Base-by-base conservation (phyloP, 495 filamentous ascomycete genomes). In the Cenococcum geophilum region DNA sequence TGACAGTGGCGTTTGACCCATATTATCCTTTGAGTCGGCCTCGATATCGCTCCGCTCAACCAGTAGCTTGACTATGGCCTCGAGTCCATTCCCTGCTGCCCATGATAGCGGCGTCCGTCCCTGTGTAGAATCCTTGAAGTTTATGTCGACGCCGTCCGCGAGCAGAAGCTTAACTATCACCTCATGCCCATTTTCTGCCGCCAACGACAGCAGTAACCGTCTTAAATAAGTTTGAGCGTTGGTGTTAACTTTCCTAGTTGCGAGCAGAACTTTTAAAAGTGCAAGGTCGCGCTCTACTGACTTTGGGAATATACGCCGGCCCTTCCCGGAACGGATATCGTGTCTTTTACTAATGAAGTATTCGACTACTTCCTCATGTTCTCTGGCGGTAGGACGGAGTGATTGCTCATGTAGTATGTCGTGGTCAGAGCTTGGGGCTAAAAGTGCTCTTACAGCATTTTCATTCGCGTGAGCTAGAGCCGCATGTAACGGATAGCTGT, bases 271-370 rank as follows among this genome's bases (percentile, higher is more conserved):
- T 3, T 6, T 2, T 6, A 6, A 2, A 32, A 32, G 27, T 3
- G 27, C 27, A 32, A 32, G 6, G 42, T 47, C 10, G 1, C 16
- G 2, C 42, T 21, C 10, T 56, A 11, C 48, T 43, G 35, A 49
- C 55, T 37, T 35, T 49, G 56, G 25, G 20, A 11, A 27, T 65
- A 32, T 37, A 65, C 23, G 51, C 61, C 58, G 51, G 52, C 37
- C 23, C 59, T 42, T 21, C 63, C 53, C 35, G 34, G 61, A 50
- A 64, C 66, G 21, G 69, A 58, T 36, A 70, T 49, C 0, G 45
- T 14, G 18, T 49, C 1, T 18, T 1, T 49, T 5, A 14, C 18
- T 6, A 0, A 49, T 6, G 6, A 49, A 14, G 18, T 49, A 63
- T 47, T 70, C 68, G 40, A 64, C 36, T 18, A 0, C 42, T 42